These are phyloP conservation scores for Phlyctochytrium planicorne DNA, from an alignment of 192 early-diverging fungal genomes.

Conservation along the genomic window DNA sequence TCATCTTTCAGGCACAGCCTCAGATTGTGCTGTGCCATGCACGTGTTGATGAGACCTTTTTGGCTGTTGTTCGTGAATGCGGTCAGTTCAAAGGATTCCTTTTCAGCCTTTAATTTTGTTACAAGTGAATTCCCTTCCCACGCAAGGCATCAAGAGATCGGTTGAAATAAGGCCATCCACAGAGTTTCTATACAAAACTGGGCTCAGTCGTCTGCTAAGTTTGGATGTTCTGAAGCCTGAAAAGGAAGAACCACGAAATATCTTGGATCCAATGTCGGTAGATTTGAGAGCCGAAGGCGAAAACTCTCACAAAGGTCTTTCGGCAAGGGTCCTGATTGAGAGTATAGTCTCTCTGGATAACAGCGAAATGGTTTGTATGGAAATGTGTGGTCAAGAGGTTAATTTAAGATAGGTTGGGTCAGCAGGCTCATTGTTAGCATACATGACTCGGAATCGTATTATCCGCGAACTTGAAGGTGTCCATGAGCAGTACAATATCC, in stretches of 20 bases:
- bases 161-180: constrained; percentile 40
- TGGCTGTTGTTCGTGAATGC: constrained; percentile 13
- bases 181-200: constrained; percentile 41
- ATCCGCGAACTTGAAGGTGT: constrained; percentile 22
- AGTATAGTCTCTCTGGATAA: constrained; percentile 38
- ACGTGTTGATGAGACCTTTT: constrained; percentile 31
- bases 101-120: constrained; percentile 13
- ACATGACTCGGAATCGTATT: constrained; percentile 28
- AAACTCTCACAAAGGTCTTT: neutral
- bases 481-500: constrained; percentile 23
- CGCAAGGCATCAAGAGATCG: neutral
- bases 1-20: constrained; percentile 32
- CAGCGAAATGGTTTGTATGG: constrained; percentile 37
- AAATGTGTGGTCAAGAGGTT: neutral
- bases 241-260: too few relatives aligned
- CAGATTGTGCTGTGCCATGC: constrained; percentile 26
- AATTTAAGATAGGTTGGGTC: constrained; percentile 34
- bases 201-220: constrained; percentile 25
- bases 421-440: constrained; percentile 40
- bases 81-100: constrained; percentile 20
- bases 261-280: too few relatives aligned
- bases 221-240: constrained; percentile 10
- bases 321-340: constrained; percentile 27
- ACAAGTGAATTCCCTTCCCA: constrained; percentile 9
- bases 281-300: neutral